Base-by-base conservation (phyloP, 2,329 filamentous ascomycete genomes). In the Colletotrichum sp. region DNA sequence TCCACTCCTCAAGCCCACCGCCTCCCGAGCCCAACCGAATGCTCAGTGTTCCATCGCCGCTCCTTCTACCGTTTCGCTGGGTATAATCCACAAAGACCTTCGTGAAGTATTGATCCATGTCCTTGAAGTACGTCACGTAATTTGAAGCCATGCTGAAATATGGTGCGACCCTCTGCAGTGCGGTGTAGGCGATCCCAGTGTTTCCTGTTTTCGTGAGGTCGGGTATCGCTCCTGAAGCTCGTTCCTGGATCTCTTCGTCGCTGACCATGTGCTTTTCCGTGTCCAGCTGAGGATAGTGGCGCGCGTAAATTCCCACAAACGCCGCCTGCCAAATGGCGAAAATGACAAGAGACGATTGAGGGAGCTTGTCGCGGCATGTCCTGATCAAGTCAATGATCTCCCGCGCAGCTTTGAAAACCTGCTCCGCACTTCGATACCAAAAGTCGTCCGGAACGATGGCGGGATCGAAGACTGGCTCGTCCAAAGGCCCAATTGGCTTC, bases 261-360 rank as follows among this genome's bases (percentile, higher is more conserved):
- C 79, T 79, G 7, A 86, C 81, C 84, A 94, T 89, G 80, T 90
- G 89, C 4, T 86, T 84, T 13, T 89, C 84, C 2, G 86, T 86
- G 78, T 95, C 93, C 92, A 95, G 94, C 73, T 90, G 89, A 0
- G 92, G 92, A 72, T 95, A 95, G 79, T 92, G 90, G 60, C 88
- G 87, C 13, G 91, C 91, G 81, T 95, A 95, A 4, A 94, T 87
- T 39, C 92, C 92, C 18, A 91, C 88, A 79, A 94, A 93, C 0
- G 91, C 90, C 1, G 93, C 92, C 13, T 90, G 91, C 87, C 93
- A 95, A 52, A 93, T 87, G 4, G 93, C 90, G 80, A 94, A 95
- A 5, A 91, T 88, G 5, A 93, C 89, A 39, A 94, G 88, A 0
- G 93, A 92, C 1, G 93, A 95, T 82, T 95, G 91, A 2, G 93